phyloP scores from a whole-genome alignment of 331 rosid genomes.

The Rosa hybrid region DNA sequence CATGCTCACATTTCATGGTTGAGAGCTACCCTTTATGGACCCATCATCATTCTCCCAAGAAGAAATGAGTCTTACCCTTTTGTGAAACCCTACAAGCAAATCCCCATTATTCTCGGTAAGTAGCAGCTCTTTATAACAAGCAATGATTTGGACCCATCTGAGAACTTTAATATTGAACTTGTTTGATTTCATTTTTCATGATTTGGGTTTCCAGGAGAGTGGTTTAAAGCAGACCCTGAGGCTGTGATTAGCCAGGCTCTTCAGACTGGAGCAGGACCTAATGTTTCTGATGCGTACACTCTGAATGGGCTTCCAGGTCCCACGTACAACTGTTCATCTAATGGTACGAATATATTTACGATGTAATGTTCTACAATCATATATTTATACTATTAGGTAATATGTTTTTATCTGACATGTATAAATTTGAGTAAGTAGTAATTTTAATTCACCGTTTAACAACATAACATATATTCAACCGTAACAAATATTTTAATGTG shows the following conservation, averaged over 20 bases:
- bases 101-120: slow-evolving; percentile 70
- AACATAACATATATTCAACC: background rate
- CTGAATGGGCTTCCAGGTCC: slow-evolving; percentile 86
- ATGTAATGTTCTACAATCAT: background rate
- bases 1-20: slow-evolving; percentile 93
- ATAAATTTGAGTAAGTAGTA: background rate
- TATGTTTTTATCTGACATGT: background rate
- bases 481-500: background rate
- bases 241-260: slow-evolving; percentile 72
- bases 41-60: slow-evolving; percentile 74
- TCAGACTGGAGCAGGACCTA: slow-evolving; percentile 83
- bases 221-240: slow-evolving; percentile 84
- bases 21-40: slow-evolving; percentile 62
- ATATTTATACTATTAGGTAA: background rate
- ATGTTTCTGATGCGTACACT: slow-evolving; percentile 84
- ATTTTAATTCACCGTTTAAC: background rate
- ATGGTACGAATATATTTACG: slow-evolving; percentile 34
- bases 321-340: slow-evolving; percentile 67
- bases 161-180: background rate
- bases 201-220: slow-evolving; percentile 60
- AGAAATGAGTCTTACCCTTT: slow-evolving; percentile 73
- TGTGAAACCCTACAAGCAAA: slow-evolving; percentile 61
- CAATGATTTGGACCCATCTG: background rate
- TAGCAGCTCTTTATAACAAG: background rate
- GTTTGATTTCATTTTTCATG: slow-evolving; percentile 11